Base-by-base conservation (phyloP, 192 early-diverging fungal genomes). In the Geranomyces variabilis region DNA sequence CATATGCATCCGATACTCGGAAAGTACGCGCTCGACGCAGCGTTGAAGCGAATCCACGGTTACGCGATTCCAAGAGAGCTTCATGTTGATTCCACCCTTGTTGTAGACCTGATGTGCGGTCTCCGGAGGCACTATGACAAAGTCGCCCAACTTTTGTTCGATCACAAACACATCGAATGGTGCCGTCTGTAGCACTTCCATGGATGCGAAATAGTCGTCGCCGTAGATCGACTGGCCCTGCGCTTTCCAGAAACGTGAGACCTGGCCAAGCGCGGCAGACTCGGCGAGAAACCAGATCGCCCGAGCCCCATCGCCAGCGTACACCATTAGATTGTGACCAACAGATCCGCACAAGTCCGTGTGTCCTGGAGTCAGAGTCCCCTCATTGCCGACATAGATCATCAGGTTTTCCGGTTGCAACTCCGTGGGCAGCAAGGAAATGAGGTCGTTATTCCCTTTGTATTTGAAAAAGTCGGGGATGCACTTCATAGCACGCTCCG, bases 271-370 rank as follows among this genome's bases (percentile, higher is more conserved):
- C 56, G 57, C 34, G 5, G 30, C 31, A 0, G 77, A 70, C 8
- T 53, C 51, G 30, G 64, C 69, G 15, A 79, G 19, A 45, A 71
- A 70, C 77, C 77, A 79, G 44, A 79, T 64, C 45, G 77, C 59
- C 33, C 55, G 62, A 26, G 73, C 57, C 48, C 49, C 49, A 4
- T 47, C 59, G 5, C 62, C 56, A 21, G 73, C 67, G 41, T 71
- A 33, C 10, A 75, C 63, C 77, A 79, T 75, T 31, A 79, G 28
- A 70, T 79, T 79, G 17, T 79, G 77, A 0, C 77, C 77, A 21
- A 74, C 60, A 22, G 71, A 69, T 17, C 73, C 73, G 30, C 77
- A 79, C 56, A 79, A 30, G 41, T 79, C 77, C 51, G 59, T 79
- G 66, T 79, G 77, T 17, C 58, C 77, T 0, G 77, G 77, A 21